These are phyloP conservation scores for Mycena maculata DNA, from an alignment of 768 basidiomycete genomes.

Conservation along the genomic window DNA sequence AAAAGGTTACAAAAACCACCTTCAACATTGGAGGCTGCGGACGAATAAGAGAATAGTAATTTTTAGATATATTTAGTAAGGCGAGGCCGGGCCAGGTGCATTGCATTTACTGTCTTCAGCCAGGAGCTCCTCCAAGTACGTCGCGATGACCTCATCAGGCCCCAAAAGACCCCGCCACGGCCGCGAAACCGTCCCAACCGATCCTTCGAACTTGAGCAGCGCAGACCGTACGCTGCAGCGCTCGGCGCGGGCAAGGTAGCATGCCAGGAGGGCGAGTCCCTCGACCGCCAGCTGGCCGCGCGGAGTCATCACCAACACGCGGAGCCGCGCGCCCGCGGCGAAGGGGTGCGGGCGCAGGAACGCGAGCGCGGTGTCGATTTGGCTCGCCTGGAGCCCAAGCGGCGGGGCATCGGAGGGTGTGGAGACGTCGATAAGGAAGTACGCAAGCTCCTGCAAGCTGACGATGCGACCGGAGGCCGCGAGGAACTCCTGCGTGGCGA, in stretches of 20 bases:
- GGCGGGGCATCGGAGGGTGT: background rate
- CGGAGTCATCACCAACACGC: conserved; percentile 22
- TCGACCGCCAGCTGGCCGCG: conserved; percentile 21
- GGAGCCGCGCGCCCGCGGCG: conserved; percentile 10
- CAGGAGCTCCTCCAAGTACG: conserved; percentile 16
- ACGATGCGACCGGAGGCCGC: conserved; percentile 14
- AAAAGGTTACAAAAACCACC: too few relatives aligned
- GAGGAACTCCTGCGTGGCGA: conserved; percentile 23
- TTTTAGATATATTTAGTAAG: too few relatives aligned
- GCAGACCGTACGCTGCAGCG: background rate
- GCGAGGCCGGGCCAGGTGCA: too few relatives aligned
- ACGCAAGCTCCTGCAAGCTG: conserved; percentile 11
- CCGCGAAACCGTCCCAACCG: conserved; percentile 12
- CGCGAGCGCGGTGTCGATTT: conserved; percentile 14
- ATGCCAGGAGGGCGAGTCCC: conserved; percentile 23
- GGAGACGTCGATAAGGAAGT: conserved; percentile 16
- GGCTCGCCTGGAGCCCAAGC: conserved; percentile 13
- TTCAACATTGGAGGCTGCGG: too few relatives aligned
- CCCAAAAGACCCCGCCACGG: conserved; percentile 19
- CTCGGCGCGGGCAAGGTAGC: conserved; percentile 22
- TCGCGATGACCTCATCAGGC: conserved; percentile 1
- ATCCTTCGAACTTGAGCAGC: conserved; percentile 21
- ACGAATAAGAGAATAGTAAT: too few relatives aligned
- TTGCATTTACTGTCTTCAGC: too few relatives aligned
- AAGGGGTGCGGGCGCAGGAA: conserved; percentile 32